Evolutionary conservation across 768 basidiomycete species (phyloP), one percentile per base, ranked within the genome.

Genomic region (Heimioporus sp.): DNA sequence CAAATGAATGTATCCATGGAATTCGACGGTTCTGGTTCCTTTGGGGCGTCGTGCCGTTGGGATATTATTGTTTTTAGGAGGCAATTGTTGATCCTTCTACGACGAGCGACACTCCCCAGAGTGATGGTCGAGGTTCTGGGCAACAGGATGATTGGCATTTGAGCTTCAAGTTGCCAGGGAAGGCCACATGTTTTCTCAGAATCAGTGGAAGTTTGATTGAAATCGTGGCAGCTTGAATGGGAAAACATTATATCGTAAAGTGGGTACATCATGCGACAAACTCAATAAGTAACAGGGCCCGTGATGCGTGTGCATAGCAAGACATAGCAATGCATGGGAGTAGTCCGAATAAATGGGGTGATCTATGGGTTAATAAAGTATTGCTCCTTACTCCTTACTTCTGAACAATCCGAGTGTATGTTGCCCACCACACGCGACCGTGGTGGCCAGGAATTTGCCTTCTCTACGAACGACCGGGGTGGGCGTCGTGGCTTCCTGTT

Each of bases 381-480:
- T 63, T 40, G 69, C 50, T 59, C 67, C 65, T 84, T 87, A 64
- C 81, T 86, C 62, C 65, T 84, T 87, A 64, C 81, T 86, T 62
- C 83, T 80, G 67, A 90, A 80, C 50, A 90, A 70, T 31, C 83
- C 88, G 17, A 90, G 63, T 2, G 86, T 83, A 62, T 91, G 89
- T 63, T 91, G 90, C 4, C 89, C 89, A 32, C 89, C 89, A 65
- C 88, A 90, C 1, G 85, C 78, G 35, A 83, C 84, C 19, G 59
- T 42, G 28, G 54, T 56, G 19, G 78, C 74, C 20, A 80, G 64
- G 15, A 87, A 83, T 38, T 79, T 77, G 13, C 89, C 89, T 59
- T 85, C 83, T 65, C 79, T 81, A 43, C 86, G 81, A 20, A 91
- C 89, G 39, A 90, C 78, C 16, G 79, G 73, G 37, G 72, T 80